These are phyloP conservation scores for Microbotryum intermedium DNA, from an alignment of 1,284 basidiomycete genomes.

Conservation along the genomic window DNA sequence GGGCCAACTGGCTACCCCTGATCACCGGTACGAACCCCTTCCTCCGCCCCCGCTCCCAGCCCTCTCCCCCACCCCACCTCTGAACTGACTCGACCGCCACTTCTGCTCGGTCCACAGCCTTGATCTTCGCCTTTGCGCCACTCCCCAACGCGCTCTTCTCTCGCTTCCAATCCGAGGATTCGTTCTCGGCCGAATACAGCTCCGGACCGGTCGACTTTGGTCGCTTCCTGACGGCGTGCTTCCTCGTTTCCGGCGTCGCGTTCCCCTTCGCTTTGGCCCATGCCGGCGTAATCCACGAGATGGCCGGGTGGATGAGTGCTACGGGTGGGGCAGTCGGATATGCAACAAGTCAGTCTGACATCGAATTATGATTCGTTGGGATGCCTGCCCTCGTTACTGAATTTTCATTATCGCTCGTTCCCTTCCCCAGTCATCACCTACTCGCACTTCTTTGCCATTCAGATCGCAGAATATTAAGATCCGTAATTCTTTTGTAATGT, in stretches of 20 bases:
- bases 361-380: neutral
- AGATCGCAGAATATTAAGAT: constrained; percentile 19
- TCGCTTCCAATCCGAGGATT: constrained; percentile 47
- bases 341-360: constrained; percentile 57
- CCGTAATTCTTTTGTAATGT: neutral
- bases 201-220: constrained; percentile 77
- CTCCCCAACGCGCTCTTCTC: constrained; percentile 76
- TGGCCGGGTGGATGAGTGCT: constrained; percentile 89
- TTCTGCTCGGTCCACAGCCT: constrained; percentile 49
- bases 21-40: constrained; percentile 67
- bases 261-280: constrained; percentile 88
- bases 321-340: constrained; percentile 90
- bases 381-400: neutral
- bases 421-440: constrained; percentile 20
- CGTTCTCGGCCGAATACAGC: constrained; percentile 49
- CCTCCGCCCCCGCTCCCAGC: neutral
- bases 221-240: constrained; percentile 80
- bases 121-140: constrained; percentile 91
- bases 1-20: constrained; percentile 92
- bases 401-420: neutral
- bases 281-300: constrained; percentile 72
- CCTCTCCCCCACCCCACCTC: neutral
- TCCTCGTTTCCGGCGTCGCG: constrained; percentile 85
- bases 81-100: constrained; percentile 4
- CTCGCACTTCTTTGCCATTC: constrained; percentile 27